Percentiles rank a stretch among this genome's conserved stretches.
These are phyloP conservation scores for Aspergillus oerlinghausenensis DNA, from an alignment of 2,329 filamentous ascomycete genomes.

Conservation along the genomic window DNA sequence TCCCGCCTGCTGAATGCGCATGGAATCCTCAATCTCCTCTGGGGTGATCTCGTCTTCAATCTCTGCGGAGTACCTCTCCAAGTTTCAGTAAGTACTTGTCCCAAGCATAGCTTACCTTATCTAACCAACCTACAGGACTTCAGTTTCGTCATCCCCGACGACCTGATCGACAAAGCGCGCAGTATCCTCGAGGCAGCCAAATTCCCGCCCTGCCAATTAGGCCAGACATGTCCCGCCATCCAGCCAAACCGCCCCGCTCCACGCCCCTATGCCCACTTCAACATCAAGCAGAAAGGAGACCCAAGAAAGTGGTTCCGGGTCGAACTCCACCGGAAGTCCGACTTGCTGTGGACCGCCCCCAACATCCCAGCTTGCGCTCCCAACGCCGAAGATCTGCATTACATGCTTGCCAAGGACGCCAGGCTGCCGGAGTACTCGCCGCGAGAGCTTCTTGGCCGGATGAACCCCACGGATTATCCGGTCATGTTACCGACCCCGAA, in stretches of 20 bases:
- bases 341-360: too few relatives aligned
- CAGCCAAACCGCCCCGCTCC: background rate
- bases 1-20: background rate
- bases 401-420: too few relatives aligned
- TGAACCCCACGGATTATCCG: too few relatives aligned
- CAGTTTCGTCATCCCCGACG: background rate
- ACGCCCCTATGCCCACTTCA: background rate
- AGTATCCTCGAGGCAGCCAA: background rate
- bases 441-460: too few relatives aligned
- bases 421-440: too few relatives aligned
- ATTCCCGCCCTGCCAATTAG: background rate
- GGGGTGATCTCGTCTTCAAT: background rate
- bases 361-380: too few relatives aligned
- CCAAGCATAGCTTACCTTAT: background rate
- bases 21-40: background rate
- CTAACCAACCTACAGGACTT: background rate
- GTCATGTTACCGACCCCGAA: too few relatives aligned
- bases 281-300: background rate
- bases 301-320: background rate
- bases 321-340: background rate
- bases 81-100: background rate
- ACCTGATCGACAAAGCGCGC: background rate
- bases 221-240: background rate
- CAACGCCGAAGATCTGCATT: too few relatives aligned
- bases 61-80: background rate